Base-by-base conservation (phyloP, 768 basidiomycete genomes). In the Xanthoconium stramineum region DNA sequence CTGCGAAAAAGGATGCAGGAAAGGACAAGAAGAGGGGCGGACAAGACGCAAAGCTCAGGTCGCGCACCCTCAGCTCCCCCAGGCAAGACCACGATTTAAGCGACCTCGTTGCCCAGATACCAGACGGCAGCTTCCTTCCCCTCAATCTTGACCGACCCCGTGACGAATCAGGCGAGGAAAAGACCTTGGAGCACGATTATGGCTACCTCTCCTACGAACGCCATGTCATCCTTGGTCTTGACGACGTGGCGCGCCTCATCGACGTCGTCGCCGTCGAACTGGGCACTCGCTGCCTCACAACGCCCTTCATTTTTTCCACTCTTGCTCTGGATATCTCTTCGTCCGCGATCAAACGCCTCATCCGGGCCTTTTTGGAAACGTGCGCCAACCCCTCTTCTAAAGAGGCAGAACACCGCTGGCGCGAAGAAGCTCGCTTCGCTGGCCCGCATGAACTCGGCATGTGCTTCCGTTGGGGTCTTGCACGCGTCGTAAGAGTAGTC, bases 381-480 rank as follows among this genome's bases (percentile, higher is more conserved):
- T 88, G 86, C 63, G 33, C 57, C 68, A 52, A 66, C 60, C 72
- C 52, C 53, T 69, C 55, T 10, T 71, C 69, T 12, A 3, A 39
- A 30, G 75, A 75, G 13, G 81, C 79, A 9, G 85, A 88, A 46
- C 64, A 63, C 28, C 77, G 78, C 50, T 91, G 87, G 85, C 78
- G 82, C 42, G 87, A 93, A 61, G 94, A 98, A 67, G 86, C 93
- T 2, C 75, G 76, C 35, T 91, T 96, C 65, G 90, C 93, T 0
- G 86, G 84, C 6, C 87, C 91, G 12, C 87, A 95, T 58, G 91
- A 97, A 65, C 76, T 98, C 14, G 94, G 88, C 6, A 94, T 95
- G 87, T 83, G 88, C 64, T 77, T 98, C 33, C 85, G 95, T 24
- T 99, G 97, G 97, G 92, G 87, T 33, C 80, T 98, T 6, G 89